These are phyloP conservation scores for Alternaria atra DNA, from an alignment of 2,329 filamentous ascomycete genomes.

Conservation along the genomic window DNA sequence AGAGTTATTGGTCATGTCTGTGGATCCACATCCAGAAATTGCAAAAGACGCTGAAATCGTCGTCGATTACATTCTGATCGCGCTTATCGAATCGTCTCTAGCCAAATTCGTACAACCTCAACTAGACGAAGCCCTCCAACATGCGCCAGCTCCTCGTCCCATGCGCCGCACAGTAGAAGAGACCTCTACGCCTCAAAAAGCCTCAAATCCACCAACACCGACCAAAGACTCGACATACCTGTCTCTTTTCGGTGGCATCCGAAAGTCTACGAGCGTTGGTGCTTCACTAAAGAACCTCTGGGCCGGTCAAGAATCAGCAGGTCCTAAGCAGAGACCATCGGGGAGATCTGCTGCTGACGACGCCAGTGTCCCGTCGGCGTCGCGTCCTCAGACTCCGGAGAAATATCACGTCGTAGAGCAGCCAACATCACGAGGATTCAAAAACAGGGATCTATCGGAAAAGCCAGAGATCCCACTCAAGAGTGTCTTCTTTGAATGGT, in stretches of 20 bases:
- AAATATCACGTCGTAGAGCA: constrained; percentile 75
- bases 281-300: constrained; percentile 71
- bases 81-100: constrained; percentile 79
- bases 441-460: constrained; percentile 67
- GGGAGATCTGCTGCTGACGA: constrained; percentile 63
- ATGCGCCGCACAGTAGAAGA: constrained; percentile 47
- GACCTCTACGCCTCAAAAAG: constrained; percentile 53
- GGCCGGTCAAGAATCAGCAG: constrained; percentile 46
- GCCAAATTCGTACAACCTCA: constrained; percentile 74
- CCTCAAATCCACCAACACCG: constrained; percentile 57
- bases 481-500: constrained; percentile 93
- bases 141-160: constrained; percentile 57
- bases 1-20: constrained; percentile 86
- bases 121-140: constrained; percentile 73
- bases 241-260: constrained; percentile 64
- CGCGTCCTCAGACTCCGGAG: constrained; percentile 71
- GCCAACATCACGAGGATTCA: constrained; percentile 80
- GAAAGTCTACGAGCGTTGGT: constrained; percentile 71
- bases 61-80: constrained; percentile 83
- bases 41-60: constrained; percentile 85
- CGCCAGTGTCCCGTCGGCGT: constrained; percentile 74
- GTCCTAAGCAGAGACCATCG: constrained; percentile 39
- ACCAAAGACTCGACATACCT: constrained; percentile 67
- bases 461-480: constrained; percentile 75
- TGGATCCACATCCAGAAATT: constrained; percentile 94